Conservation (phyloP, 2,329 filamentous ascomycete species). For the Colletotrichum spinosum region DNA sequence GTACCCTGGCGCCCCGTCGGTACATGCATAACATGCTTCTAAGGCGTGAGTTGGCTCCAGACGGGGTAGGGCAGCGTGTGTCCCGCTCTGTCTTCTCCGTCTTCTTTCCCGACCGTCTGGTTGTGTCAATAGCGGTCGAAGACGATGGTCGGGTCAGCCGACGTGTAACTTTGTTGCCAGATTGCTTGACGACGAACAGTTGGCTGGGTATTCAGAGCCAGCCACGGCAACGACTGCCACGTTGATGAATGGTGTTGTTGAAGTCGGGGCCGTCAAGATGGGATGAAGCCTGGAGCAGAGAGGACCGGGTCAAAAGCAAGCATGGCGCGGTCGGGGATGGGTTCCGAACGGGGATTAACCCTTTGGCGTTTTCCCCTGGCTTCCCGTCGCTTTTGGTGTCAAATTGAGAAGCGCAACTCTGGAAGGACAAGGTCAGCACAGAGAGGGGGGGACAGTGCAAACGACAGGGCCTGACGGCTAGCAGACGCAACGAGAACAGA, state of each 20-base stretch:
- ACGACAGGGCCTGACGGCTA: not conserved
- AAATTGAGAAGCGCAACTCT: constrained; percentile 4
- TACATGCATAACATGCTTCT: constrained; percentile 12
- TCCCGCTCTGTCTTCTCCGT: not conserved
- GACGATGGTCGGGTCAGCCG: not conserved
- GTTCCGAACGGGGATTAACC: constrained; percentile 35
- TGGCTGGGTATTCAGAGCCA: constrained; percentile 10
- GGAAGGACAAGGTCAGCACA: not conserved
- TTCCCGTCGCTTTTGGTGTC: constrained; percentile 28
- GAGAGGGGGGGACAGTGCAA: constrained; percentile 1
- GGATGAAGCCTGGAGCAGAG: constrained; percentile 32
- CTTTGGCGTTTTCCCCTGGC: constrained; percentile 24
- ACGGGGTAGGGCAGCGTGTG: constrained; percentile 2
- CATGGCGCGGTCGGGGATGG: constrained; percentile 29
- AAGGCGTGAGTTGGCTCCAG: constrained; percentile 6
- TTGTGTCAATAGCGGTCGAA: too few species aligned
- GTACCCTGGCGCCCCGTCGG: constrained; percentile 18
- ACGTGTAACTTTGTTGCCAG: too few species aligned
- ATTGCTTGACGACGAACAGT: not conserved
- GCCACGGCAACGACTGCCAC: not conserved
- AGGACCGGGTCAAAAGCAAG: constrained; percentile 26
- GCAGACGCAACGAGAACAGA: constrained; percentile 17
- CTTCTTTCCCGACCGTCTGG: not conserved
- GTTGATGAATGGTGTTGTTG: not conserved
- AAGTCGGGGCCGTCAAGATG: constrained; percentile 32